phyloP scores from a whole-genome alignment of 768 basidiomycete genomes.

The Amanita muscaria region DNA sequence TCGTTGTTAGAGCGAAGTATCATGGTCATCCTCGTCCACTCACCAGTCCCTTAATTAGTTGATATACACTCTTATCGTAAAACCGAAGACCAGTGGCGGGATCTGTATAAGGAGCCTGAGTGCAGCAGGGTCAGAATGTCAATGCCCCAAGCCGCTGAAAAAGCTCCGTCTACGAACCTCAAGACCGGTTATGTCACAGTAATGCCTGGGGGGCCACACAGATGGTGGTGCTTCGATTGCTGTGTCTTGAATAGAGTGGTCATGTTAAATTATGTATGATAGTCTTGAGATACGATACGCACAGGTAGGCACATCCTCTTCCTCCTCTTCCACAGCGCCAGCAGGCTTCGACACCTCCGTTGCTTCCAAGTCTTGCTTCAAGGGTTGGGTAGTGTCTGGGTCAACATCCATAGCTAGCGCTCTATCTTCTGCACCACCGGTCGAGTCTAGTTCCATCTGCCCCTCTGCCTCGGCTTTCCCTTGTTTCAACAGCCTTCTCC shows the following conservation, averaged over 20 bases:
- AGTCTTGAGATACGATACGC: conserved; percentile 15
- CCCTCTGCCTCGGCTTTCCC: conserved; percentile 32
- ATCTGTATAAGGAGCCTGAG: conserved; percentile 73
- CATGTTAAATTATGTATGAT: background rate
- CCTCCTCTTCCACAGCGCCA: conserved; percentile 13
- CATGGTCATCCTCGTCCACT: conserved; percentile 9
- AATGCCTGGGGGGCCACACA: conserved; percentile 63
- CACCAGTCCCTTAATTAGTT: conserved; percentile 69
- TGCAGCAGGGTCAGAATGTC: conserved; percentile 15
- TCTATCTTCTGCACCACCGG: conserved; percentile 6
- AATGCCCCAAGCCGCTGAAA: background rate
- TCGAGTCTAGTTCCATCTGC: background rate
- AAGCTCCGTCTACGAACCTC: conserved; percentile 36
- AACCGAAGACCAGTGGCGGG: conserved; percentile 73
- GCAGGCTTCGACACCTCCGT: too few species aligned
- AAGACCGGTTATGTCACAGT: conserved; percentile 82
- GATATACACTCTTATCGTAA: conserved; percentile 84
- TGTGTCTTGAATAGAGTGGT: conserved; percentile 38
- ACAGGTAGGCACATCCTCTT: conserved; percentile 71
- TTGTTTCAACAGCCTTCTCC: conserved; percentile 26
- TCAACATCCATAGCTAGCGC: conserved; percentile 51
- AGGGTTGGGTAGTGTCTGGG: conserved; percentile 20
- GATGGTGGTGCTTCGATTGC: conserved; percentile 85
- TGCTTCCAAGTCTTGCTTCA: conserved; percentile 1
- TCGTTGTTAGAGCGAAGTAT: background rate